Conservation (phyloP, 2,329 filamentous ascomycete genomes). For the Teratosphaeria nubilosa region DNA sequence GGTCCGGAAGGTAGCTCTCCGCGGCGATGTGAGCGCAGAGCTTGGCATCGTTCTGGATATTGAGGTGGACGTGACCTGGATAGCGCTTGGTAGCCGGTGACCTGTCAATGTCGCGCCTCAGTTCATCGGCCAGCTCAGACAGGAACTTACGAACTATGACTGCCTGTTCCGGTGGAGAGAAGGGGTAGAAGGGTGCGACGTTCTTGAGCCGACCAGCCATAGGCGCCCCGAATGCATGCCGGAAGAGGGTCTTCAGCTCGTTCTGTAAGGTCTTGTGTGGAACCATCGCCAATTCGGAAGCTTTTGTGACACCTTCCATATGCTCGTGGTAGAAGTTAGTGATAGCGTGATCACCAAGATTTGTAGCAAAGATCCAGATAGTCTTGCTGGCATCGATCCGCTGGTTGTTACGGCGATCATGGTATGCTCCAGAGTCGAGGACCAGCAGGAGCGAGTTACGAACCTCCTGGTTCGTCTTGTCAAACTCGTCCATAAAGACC, state of each 20-base stretch:
- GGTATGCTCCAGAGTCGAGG: constrained; percentile 37
- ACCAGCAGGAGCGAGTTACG: constrained; percentile 35
- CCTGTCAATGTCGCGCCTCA: constrained; percentile 20
- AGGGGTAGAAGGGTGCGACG: constrained; percentile 36
- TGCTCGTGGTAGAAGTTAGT: constrained; percentile 29
- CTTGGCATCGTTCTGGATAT: constrained; percentile 19
- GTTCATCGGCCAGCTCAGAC: constrained; percentile 23
- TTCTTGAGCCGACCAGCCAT: constrained; percentile 34
- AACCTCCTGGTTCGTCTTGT: constrained; percentile 35
- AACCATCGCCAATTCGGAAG: constrained; percentile 6
- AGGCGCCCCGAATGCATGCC: constrained; percentile 20
- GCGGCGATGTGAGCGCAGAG: constrained; percentile 25
- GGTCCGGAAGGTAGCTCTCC: constrained; percentile 23
- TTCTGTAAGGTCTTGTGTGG: constrained; percentile 14
- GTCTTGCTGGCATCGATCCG: constrained; percentile 35
- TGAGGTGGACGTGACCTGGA: constrained; percentile 26
- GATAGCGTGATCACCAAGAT: constrained; percentile 32
- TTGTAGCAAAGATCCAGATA: constrained; percentile 42
- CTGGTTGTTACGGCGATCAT: constrained; percentile 28
- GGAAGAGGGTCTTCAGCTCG: constrained; percentile 17
- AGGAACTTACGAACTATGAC: constrained; percentile 36
- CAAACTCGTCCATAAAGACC: constrained; percentile 44
- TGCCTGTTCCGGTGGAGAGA: constrained; percentile 30
- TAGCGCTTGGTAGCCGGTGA: constrained; percentile 20
- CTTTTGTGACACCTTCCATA: constrained; percentile 11